Conservation (phyloP, 129 eudicot genomes). For the Helichrysum umbraculigerum region DNA sequence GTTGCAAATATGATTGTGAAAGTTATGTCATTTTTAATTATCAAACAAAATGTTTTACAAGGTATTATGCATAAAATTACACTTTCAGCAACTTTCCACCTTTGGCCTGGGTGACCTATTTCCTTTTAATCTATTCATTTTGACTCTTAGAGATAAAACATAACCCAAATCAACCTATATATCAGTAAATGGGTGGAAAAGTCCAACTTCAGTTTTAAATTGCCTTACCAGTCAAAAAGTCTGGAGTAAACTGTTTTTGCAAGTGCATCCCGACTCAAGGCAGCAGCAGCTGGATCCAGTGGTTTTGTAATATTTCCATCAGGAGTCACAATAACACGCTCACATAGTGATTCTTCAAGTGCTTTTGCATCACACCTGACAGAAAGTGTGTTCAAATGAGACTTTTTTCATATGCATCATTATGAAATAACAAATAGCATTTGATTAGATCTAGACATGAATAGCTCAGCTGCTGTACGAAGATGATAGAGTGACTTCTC, state of each 20-base stretch:
- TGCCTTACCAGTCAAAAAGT: conserved; percentile 84
- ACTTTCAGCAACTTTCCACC: not conserved
- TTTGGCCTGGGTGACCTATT: not conserved
- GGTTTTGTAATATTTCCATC: conserved; percentile 94
- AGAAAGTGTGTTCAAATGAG: conserved; percentile 18
- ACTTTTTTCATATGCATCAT: conserved; percentile 11
- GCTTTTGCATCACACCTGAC: conserved; percentile 78
- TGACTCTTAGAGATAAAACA: not conserved
- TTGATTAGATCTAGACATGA: conserved; percentile 51
- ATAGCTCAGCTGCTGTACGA: conserved; percentile 88
- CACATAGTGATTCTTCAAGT: conserved; percentile 84
- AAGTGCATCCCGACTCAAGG: conserved; percentile 88
- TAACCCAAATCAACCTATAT: not conserved
- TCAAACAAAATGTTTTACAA: not conserved
- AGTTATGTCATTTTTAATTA: not conserved
- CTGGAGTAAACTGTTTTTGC: conserved; percentile 96
- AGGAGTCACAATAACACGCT: conserved; percentile 97
- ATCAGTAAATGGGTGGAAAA: not conserved
- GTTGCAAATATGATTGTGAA: not conserved
- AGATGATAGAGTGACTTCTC: conserved; percentile 76
- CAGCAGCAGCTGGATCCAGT: conserved; percentile 83
- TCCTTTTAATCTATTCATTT: not conserved
- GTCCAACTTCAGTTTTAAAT: not conserved
- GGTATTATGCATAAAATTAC: not conserved
- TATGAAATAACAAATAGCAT: conserved; percentile 2